Base-by-base conservation (phyloP, 2,329 filamentous ascomycete species). In the Monosporascus sp. region DNA sequence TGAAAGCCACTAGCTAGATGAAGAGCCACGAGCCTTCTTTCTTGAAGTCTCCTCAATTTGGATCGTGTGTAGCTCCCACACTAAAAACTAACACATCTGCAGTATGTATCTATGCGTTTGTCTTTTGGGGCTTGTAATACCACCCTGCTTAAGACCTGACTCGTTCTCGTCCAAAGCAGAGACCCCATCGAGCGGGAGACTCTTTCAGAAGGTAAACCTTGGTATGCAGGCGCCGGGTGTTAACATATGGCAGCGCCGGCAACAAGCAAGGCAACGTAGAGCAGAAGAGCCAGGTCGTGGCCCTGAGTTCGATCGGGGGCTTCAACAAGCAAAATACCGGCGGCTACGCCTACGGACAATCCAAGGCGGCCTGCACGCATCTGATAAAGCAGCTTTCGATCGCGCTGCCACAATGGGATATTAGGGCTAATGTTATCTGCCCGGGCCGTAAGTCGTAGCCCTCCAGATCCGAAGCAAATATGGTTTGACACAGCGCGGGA, bases 311-410 rank as follows among this genome's bases (percentile, higher is more conserved):
- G 20, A 91, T 95, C 67, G 87, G 79, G 0, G 86, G 82, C 0
- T 86, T 91, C 55, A 88, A 92, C 71, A 85, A 88, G 62, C 75
- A 80, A 47, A 77, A 85, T 0, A 85, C 90, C 25, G 86, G 87
- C 22, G 89, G 90, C 36, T 92, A 85, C 69, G 83, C 84, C 0
- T 94, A 94, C 67, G 89, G 88, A 17, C 81, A 88, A 18, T 86
- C 83, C 55, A 94, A 94, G 72, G 88, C 86, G 1, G 89, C 84
- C 0, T 84, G 85, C 0, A 86, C 86, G 7, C 85, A 90, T 57
- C 70, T 91, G 39, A 83, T 85, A 9, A 90, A 90, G 70, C 80
- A 88, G 64, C 77, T 92, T 65, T 82, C 82, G 9, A 78, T 81
- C n/a, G 78, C 84, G 62, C 75, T 90, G 58, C 78, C 80, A 36